Evolutionary conservation across 495 filamentous ascomycete species (phyloP), one percentile per base, ranked within the genome.

Genomic region (Trichoderma asperelloides): DNA sequence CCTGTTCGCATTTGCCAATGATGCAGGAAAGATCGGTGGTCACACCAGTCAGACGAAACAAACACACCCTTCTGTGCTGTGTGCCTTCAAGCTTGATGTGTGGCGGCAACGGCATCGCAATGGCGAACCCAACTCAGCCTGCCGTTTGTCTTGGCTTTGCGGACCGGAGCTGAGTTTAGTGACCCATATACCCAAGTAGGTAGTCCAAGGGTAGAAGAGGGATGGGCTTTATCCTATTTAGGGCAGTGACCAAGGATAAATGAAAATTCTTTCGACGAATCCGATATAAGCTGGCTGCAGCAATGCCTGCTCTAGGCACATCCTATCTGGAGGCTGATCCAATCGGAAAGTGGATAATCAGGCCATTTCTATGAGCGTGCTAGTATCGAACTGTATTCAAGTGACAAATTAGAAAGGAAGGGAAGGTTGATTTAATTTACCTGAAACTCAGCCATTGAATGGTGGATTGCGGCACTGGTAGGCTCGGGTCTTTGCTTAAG

Each of bases 331-430:
- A 30, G 13, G 28, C 55, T 60, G 55, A 21, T 60, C 55, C 55
- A 60, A 60, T 60, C 55, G 27, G 27, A 60, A 30, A 3, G 55
- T 8, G 55, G 25, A 18, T 60, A 21, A 60, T 60, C 55, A 60
- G 55, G 55, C 25, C 55, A 60, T 60, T 25, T 30, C 55, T 25
- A 33, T 21, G 12, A n/a, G 13, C 55, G 16, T 60, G 55, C 55
- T 30, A 60, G 25, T 60, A 28, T 30, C n/a, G 49, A 55, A 25
- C 21, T 23, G 55, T 21, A 12, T 30, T 12, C 55, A 60, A 60
- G 55, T 18, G 25, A 60, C 55, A 60, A 64, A 39, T 64, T 0
- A 40, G 60, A 63, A 63, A 64, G 33, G 62, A 41, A 64, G 33
- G 18, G 37, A 63, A 16, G 27, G 60, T 7, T 33, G 62, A 7